phyloP scores from a whole-genome alignment of 169 alveolate species.

The Eimeria tenella region DNA sequence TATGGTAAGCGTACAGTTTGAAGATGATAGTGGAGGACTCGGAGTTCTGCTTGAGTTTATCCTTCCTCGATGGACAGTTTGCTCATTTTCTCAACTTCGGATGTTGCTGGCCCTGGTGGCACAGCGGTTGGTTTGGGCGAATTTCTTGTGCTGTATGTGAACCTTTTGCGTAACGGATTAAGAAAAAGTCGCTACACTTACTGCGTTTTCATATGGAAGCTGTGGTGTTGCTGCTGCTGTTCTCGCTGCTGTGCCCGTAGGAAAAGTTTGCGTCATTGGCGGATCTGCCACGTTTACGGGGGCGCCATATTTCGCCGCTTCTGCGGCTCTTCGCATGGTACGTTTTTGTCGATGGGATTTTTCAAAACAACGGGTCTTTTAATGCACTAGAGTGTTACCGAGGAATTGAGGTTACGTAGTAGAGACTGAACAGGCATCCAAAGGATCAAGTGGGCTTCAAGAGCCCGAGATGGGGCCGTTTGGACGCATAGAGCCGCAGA shows the following conservation, averaged over 20 bases:
- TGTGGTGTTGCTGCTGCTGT: background rate
- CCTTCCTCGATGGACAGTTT: background rate
- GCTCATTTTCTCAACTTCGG: background rate
- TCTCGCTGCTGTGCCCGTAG: conserved; percentile 20
- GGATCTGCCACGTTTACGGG: conserved; percentile 95
- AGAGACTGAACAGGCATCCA: no score
- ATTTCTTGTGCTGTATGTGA: no score
- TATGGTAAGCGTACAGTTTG: conserved; percentile 9
- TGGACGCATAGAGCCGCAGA: no score
- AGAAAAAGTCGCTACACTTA: no score
- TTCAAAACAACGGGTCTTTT: no score
- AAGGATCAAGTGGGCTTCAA: no score
- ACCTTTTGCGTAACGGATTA: no score
- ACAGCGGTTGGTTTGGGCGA: background rate
- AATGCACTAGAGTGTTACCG: no score
- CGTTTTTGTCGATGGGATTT: background rate
- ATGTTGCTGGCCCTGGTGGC: background rate
- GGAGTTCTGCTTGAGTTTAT: background rate
- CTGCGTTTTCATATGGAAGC: background rate
- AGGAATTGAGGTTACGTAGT: no score
- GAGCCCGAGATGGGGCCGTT: no score
- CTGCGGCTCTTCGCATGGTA: conserved; percentile 88
- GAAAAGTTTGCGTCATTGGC: conserved; percentile 89
- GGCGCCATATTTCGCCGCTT: conserved; percentile 95
- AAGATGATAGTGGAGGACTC: background rate